Evolutionary conservation across 169 alveolate genomes (phyloP).

Genomic region (Ichthyophthirius multifiliis): DNA sequence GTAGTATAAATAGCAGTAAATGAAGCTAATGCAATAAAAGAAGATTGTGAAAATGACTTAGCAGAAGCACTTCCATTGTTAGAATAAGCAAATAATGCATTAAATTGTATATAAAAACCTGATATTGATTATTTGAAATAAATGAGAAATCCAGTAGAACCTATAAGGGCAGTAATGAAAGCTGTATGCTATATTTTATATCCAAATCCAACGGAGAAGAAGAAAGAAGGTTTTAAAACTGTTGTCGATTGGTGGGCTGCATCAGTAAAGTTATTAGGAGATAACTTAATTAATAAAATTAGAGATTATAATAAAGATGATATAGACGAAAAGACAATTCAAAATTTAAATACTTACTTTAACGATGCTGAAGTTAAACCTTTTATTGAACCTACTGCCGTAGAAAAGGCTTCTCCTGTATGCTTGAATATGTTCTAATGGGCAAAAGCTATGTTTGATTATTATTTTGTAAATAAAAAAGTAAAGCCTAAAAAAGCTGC

Average conservation of each 20-base stretch:
- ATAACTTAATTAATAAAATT: slow-evolving; percentile 58
- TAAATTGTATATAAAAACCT: slow-evolving; percentile 62
- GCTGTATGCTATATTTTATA: slow-evolving; percentile 66
- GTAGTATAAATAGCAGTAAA: slow-evolving; percentile 57
- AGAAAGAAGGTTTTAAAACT: slow-evolving; percentile 61
- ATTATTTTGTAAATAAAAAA: slow-evolving; percentile 61
- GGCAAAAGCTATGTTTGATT: slow-evolving; percentile 68
- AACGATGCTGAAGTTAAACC: slow-evolving; percentile 71
- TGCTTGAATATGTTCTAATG: slow-evolving; percentile 74
- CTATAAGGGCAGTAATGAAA: slow-evolving; percentile 26
- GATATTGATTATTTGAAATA: slow-evolving; percentile 69
- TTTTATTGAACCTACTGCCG: slow-evolving; percentile 48
- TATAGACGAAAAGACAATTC: slow-evolving; percentile 72
- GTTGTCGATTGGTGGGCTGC: slow-evolving; percentile 88
- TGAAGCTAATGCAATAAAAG: slow-evolving; percentile 76
- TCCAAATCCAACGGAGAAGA: slow-evolving; percentile 50
- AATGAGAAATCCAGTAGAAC: slow-evolving; percentile 71
- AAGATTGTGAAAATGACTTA: slow-evolving; percentile 79
- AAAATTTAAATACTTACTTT: slow-evolving; percentile 64
- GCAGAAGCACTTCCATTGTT: slow-evolving; percentile 81
- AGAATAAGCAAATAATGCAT: slow-evolving; percentile 70
- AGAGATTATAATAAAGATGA: slow-evolving; percentile 68
- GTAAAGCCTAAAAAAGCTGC: slow-evolving; percentile 68
- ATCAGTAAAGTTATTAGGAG: slow-evolving; percentile 75
- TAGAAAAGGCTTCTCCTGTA: slow-evolving; percentile 67